A percentile compares a stretch with the other conserved stretches of the same genome.
Evolutionary conservation across 2,329 filamentous ascomycete species (phyloP).

Genomic region (Cryphonectria carpinicola): DNA sequence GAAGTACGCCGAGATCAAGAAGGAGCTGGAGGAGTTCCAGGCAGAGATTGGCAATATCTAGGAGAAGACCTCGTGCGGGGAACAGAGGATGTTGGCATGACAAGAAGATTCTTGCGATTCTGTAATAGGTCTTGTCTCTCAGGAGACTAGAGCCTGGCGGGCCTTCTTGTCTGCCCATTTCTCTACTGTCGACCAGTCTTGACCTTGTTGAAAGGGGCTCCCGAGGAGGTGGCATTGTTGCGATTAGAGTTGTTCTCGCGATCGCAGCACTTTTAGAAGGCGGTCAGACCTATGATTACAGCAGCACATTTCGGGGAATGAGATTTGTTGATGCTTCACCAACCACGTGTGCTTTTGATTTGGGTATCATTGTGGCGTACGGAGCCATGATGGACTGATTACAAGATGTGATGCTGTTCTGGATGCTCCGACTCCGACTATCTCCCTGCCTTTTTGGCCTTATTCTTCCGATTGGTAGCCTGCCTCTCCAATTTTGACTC

Average conservation of each 20-base stretch:
- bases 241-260: slow-evolving; percentile 23
- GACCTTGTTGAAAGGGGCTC: slow-evolving; percentile 18
- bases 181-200: slow-evolving; percentile 9
- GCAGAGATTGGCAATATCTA: slow-evolving; percentile 92
- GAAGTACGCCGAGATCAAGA: slow-evolving; percentile 83
- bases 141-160: slow-evolving; percentile 10
- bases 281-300: slow-evolving; percentile 23
- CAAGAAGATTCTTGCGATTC: slow-evolving; percentile 16
- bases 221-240: slow-evolving; percentile 25
- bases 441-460: slow-evolving; percentile 60
- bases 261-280: slow-evolving; percentile 28
- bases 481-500: slow-evolving; percentile 86
- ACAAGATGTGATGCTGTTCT: background rate
- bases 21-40: slow-evolving; percentile 91
- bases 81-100: slow-evolving; percentile 8
- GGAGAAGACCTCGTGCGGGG: slow-evolving; percentile 34
- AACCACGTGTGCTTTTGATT: background rate
- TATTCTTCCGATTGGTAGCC: slow-evolving; percentile 71
- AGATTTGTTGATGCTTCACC: slow-evolving; percentile 26
- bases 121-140: slow-evolving; percentile 23
- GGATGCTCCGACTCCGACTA: background rate
- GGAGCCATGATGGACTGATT: background rate
- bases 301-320: slow-evolving; percentile 25
- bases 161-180: slow-evolving; percentile 12
- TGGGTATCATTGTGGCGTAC: slow-evolving; percentile 26